A percentile compares a stretch with the other conserved stretches of the same genome.
Evolutionary conservation across 768 basidiomycete species (phyloP).

Genomic region (Lyophyllum decastes): DNA sequence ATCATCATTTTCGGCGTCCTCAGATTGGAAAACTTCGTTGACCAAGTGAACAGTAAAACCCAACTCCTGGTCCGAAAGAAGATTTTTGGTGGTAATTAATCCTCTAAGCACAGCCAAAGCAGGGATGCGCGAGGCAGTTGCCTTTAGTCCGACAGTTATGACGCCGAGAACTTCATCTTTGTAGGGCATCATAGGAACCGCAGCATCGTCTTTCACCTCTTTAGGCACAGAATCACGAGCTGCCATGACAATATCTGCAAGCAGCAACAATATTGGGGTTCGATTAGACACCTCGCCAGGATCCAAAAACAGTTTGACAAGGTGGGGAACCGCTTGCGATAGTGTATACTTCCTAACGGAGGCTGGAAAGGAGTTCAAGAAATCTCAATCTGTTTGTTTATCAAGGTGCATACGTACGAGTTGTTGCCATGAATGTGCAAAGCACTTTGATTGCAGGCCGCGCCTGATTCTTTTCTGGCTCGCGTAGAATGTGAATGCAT

Average conservation of each 20-base stretch:
- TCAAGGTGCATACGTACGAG: constrained; percentile 54
- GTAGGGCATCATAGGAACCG: constrained; percentile 49
- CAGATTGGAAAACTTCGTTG: constrained; percentile 64
- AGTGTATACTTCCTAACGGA: constrained; percentile 69
- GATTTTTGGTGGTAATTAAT: constrained; percentile 60
- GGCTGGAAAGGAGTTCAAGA: constrained; percentile 40
- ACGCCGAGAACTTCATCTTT: constrained; percentile 79
- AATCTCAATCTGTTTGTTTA: not conserved
- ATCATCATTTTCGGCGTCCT: constrained; percentile 54
- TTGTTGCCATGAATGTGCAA: constrained; percentile 74
- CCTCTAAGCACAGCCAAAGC: constrained; percentile 68
- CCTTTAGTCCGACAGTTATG: constrained; percentile 58
- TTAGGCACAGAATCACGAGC: constrained; percentile 42
- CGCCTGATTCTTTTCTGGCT: constrained; percentile 94
- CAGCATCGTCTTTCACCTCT: constrained; percentile 16
- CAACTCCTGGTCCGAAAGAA: constrained; percentile 74
- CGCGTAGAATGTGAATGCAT: constrained; percentile 75
- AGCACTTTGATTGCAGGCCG: constrained; percentile 85
- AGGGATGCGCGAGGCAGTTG: constrained; percentile 48
- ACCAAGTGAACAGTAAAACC: constrained; percentile 77
- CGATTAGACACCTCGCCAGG: constrained; percentile 71
- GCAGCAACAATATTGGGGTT: constrained; percentile 62
- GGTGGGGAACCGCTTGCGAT: constrained; percentile 68
- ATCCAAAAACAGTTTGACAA: constrained; percentile 74
- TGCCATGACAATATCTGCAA: constrained; percentile 65